A percentile compares a stretch with the other conserved stretches of the same genome.
These are phyloP conservation scores for Wickerhamiella vanderwaltii DNA, from an alignment of 805 yeast genomes.

Conservation along the genomic window DNA sequence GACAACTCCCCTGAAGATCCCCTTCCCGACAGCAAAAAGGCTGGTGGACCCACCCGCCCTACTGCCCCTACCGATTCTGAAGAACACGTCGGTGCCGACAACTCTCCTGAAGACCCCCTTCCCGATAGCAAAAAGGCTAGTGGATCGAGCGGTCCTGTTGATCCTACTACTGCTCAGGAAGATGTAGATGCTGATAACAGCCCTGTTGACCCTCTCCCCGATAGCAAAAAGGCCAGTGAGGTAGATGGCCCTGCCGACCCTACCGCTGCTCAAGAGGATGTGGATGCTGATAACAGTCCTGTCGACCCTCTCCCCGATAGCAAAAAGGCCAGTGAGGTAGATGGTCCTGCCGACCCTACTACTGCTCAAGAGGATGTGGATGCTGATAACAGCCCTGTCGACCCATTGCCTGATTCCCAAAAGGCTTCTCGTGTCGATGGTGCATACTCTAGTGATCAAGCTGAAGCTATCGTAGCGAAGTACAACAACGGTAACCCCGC, in stretches of 20 bases:
- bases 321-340: neutral
- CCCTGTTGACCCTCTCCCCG: slow-evolving; percentile 8
- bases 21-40: neutral
- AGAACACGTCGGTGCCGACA: slow-evolving; percentile 7
- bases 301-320: slow-evolving; percentile 7
- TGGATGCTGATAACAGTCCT: slow-evolving; percentile 9
- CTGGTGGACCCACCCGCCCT: neutral
- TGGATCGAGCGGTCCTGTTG: neutral
- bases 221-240: neutral
- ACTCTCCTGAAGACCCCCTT: neutral
- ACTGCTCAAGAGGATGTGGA: slow-evolving; percentile 1
- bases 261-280: slow-evolving; percentile 2
- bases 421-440: slow-evolving; percentile 2
- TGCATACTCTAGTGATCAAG: neutral
- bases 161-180: slow-evolving; percentile 3
- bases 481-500: slow-evolving; percentile 4
- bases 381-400: slow-evolving; percentile 8
- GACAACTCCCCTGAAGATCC: slow-evolving; percentile 10
- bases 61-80: slow-evolving; percentile 1
- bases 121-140: neutral
- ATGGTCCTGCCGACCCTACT: neutral
- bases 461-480: slow-evolving; percentile 2
- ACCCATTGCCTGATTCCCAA: slow-evolving; percentile 5
- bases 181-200: slow-evolving; percentile 8
- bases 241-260: neutral